phyloP scores from a whole-genome alignment of 1,139 yeast species.

The Meyerozyma sp. region DNA sequence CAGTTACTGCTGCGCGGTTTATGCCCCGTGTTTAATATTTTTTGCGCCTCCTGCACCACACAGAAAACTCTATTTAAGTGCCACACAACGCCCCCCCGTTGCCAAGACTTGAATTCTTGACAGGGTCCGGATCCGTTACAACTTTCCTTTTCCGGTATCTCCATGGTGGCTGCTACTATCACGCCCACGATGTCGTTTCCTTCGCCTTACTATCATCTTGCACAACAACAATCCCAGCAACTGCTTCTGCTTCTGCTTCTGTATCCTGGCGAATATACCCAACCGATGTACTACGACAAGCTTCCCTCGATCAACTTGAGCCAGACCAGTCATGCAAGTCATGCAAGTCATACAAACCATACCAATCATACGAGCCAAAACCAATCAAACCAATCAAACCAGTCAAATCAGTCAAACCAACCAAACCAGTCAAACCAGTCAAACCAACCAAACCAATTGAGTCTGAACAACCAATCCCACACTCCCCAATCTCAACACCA shows the following conservation, averaged over 20 bases:
- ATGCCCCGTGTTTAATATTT: neutral
- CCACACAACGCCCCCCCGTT: neutral
- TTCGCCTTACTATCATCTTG: neutral
- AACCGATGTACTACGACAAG: neutral
- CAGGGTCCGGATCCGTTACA: neutral
- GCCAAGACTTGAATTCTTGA: neutral
- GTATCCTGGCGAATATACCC: neutral
- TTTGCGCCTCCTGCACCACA: neutral
- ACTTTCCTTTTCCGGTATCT: neutral
- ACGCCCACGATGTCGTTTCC: neutral
- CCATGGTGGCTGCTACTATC: neutral
- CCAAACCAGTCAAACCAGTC: too few species aligned
- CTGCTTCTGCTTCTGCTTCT: neutral
- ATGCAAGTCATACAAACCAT: too few species aligned
- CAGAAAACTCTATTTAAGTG: neutral
- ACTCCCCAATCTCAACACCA: too few species aligned
- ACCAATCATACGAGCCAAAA: too few species aligned
- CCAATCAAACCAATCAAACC: too few species aligned
- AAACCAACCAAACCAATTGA: too few species aligned
- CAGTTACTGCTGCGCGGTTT: neutral
- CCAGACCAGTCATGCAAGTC: too few species aligned
- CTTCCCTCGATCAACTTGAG: neutral
- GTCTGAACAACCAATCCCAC: neutral
- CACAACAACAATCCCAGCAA: neutral
- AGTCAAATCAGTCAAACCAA: too few species aligned